Base-by-base conservation (phyloP, 192 early-diverging fungal species). In the Backusella sp. region DNA sequence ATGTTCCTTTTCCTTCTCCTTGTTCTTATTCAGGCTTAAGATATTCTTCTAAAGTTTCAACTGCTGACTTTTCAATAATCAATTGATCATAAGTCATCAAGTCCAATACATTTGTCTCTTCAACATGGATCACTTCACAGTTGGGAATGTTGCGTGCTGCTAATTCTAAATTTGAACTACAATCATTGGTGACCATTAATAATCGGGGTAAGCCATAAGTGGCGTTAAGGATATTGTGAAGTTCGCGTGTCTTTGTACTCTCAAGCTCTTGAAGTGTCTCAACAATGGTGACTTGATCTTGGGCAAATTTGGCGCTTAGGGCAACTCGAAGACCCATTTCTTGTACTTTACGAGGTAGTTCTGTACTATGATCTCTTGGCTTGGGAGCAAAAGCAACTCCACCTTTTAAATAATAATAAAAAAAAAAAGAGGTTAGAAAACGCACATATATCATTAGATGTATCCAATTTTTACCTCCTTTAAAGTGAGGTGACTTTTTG, bases 321-420 rank as follows among this genome's bases (percentile, higher is more conserved):
- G 94, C 96, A 28, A 91, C 84, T 17, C 96, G 91, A 56, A 98
- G 86, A 42, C 91, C 96, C 76, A 90, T 82, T 49, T 92, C 85
- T 87, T 96, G 96, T 15, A 97, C 93, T 82, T 98, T 96, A 70
- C 89, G 84, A 59, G 91, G 95, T 37, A 99, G 83, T 66, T 96
- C 91, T 3, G 90, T 96, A 32, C 89, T 86, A 68, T 94, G 93
- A 78, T 91, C 88, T 71, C 94, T 92, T 0, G 96, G 95, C 30
- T 90, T 87, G n/a, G 96, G 96, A n/a, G 96, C 97, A 75, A 96
- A 96, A 0, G 89, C 94, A 72, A 90, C 86, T 69, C 90, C 94
- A 82, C 94, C 89, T 90, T 49, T 30, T 49, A n/a, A n/a, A 21
- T n/a, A 36, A 34, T 19, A 19, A 14, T 12, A 19, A 68, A 9